Conservation (phyloP, 2,329 filamentous ascomycete species). For the Calonectria pteridis region DNA sequence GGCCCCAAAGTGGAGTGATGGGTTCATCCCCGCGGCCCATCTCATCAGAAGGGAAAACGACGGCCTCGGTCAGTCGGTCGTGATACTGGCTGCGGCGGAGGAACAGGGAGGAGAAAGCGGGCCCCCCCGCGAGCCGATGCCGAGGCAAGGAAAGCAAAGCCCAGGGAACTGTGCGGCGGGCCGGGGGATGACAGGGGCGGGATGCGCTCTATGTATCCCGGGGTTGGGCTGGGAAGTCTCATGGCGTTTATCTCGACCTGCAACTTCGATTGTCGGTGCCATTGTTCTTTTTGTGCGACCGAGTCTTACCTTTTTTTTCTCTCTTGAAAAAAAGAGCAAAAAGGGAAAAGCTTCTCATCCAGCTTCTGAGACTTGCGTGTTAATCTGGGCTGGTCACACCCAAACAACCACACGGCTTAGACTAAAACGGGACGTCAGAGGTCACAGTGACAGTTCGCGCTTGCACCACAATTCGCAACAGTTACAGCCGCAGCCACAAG, state of each 20-base stretch:
- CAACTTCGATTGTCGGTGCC: neutral
- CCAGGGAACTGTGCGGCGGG: slow-evolving; percentile 29
- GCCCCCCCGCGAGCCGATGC: slow-evolving; percentile 43
- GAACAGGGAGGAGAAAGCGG: slow-evolving; percentile 30
- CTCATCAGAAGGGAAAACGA: slow-evolving; percentile 1
- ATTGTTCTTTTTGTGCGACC: neutral
- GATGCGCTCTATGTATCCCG: slow-evolving; percentile 14
- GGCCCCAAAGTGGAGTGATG: neutral
- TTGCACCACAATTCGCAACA: slow-evolving; percentile 1
- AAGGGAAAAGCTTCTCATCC: neutral
- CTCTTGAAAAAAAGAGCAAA: neutral
- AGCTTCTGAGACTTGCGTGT: neutral
- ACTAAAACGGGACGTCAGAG: neutral
- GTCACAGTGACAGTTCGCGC: slow-evolving; percentile 4
- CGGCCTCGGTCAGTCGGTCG: slow-evolving; percentile 26
- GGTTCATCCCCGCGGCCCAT: neutral
- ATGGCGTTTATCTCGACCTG: neutral
- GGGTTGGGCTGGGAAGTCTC: neutral
- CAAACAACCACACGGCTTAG: neutral
- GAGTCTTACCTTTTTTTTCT: neutral
- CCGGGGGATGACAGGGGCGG: slow-evolving; percentile 33
- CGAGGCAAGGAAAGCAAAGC: slow-evolving; percentile 40
- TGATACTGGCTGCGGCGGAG: neutral
- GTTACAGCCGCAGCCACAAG: slow-evolving; percentile 12
- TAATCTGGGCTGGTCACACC: neutral